Evolutionary conservation across 1,284 basidiomycete species (phyloP), one percentile per base, ranked within the genome.

Genomic region (Filobasidium uniguttulatum): DNA sequence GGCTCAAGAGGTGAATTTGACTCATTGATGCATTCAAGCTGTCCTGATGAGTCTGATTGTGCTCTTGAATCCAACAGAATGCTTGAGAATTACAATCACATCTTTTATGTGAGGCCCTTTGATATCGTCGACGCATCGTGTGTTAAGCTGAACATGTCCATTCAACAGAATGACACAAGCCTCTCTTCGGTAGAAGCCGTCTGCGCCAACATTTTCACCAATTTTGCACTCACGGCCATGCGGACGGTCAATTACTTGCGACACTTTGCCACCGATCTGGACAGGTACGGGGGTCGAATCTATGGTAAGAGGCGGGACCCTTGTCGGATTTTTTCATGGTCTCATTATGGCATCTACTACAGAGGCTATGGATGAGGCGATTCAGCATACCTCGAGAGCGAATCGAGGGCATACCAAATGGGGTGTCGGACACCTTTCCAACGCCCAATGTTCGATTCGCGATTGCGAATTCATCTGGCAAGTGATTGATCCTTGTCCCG

Each of bases 231-330:
- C 22, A 76, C 81, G 1, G 86, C 86, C 0, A 81, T 91, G 74
- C 96, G 90, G 70, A 83, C 90, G 73, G 79, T 85, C 46, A 76
- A 79, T 46, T 96, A 94, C 65, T 72, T 93, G 10, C n/a, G 26
- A 14, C 34, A 50, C 17, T 22, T 54, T 17, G 44, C 45, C 20
- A 6, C 6, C 19, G 36, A 19, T 12, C 46, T 28, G 3, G 14
- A 25, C 20, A 29, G 15, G 17, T 28, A 37, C 22, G 23, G 23
- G 5, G 20, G 44, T 10, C 44, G 35, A 26, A 30, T 49, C 8
- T 49, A 44, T 43, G 17, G 48, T 31, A n/a, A 34, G 44, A 33
- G 8, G 9, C 12, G 19, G 9, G 9, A 22, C 37, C 14, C 20
- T 9, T 40, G 20, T 10, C 37, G 37, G 19, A 15, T 10, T 12